phyloP scores from a whole-genome alignment of 768 basidiomycete species.

The Lepiota brunneoincarnata region DNA sequence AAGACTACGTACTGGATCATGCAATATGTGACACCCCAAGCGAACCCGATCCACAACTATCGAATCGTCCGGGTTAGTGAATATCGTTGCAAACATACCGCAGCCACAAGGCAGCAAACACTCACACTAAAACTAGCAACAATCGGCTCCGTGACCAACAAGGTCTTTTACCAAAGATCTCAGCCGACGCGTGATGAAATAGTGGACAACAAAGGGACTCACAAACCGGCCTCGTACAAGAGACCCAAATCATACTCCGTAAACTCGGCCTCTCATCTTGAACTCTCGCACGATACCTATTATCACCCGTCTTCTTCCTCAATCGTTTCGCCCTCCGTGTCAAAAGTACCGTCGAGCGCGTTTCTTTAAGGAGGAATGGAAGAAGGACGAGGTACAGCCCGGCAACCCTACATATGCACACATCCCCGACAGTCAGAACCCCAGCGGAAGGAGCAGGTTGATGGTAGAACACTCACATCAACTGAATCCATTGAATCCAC shows the following conservation, averaged over 20 bases:
- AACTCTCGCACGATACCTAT: constrained; percentile 58
- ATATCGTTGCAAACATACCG: neutral
- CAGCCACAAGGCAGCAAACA: constrained; percentile 29
- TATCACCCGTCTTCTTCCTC: constrained; percentile 65
- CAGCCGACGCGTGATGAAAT: neutral
- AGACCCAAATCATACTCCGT: constrained; percentile 58
- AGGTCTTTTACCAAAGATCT: constrained; percentile 35
- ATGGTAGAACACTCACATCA: constrained; percentile 20
- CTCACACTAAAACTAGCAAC: constrained; percentile 72
- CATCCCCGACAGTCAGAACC: neutral
- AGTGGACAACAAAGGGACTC: constrained; percentile 23
- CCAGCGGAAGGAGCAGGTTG: neutral
- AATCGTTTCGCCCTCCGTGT: constrained; percentile 58
- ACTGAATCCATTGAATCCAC: constrained; percentile 30
- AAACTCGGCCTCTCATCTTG: constrained; percentile 51
- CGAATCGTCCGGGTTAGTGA: neutral
- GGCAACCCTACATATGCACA: constrained; percentile 41
- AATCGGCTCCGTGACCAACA: constrained; percentile 71
- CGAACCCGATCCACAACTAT: constrained; percentile 71
- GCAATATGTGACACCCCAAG: constrained; percentile 75
- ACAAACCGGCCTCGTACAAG: constrained; percentile 73
- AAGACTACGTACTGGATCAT: constrained; percentile 48
- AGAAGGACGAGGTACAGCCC: constrained; percentile 50
- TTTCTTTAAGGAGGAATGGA: constrained; percentile 60
- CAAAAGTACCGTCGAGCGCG: constrained; percentile 69